These are phyloP conservation scores for Auriscalpium microsporum DNA, from an alignment of 768 basidiomycete genomes.

Conservation along the genomic window DNA sequence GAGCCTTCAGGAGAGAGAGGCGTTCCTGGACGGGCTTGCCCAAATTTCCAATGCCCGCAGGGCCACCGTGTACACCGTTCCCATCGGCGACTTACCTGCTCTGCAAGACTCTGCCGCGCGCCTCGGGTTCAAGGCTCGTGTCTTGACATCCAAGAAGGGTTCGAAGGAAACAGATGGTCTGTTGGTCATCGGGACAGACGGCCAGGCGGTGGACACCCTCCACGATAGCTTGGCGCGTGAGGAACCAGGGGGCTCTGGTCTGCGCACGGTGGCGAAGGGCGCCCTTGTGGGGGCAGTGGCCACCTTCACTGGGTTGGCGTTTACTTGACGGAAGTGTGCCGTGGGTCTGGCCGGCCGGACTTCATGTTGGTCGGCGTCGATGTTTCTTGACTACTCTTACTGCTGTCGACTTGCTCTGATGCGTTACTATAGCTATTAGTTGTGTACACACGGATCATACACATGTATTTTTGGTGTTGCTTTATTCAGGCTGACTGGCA, in stretches of 20 bases:
- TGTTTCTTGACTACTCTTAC: too few relatives aligned
- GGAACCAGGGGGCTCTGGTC: background rate
- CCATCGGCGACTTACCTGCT: slow-evolving; percentile 2
- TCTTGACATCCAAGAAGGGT: background rate
- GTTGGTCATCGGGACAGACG: slow-evolving; percentile 12
- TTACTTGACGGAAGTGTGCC: slow-evolving; percentile 1
- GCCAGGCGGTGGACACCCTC: slow-evolving; percentile 7
- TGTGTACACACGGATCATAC: too few relatives aligned
- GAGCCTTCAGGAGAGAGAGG: slow-evolving; percentile 10
- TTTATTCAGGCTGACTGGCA: too few relatives aligned
- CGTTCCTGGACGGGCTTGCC: slow-evolving; percentile 11
- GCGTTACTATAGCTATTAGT: too few relatives aligned
- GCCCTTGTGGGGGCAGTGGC: slow-evolving; percentile 14
- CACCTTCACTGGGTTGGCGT: slow-evolving; percentile 13
- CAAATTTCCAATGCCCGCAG: slow-evolving; percentile 9
- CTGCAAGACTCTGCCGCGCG: slow-evolving; percentile 8
- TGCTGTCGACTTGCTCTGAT: too few relatives aligned
- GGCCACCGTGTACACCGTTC: slow-evolving; percentile 11
- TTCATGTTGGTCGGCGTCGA: too few relatives aligned
- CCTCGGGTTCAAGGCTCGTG: slow-evolving; percentile 11
- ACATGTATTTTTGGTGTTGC: too few relatives aligned
- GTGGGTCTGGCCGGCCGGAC: background rate
- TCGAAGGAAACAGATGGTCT: slow-evolving; percentile 5
- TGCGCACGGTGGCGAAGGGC: slow-evolving; percentile 10
- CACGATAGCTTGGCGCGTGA: slow-evolving; percentile 4